Evolutionary conservation across 1,139 yeast species (phyloP).

Genomic region (Magnusiomyces fungicola): DNA sequence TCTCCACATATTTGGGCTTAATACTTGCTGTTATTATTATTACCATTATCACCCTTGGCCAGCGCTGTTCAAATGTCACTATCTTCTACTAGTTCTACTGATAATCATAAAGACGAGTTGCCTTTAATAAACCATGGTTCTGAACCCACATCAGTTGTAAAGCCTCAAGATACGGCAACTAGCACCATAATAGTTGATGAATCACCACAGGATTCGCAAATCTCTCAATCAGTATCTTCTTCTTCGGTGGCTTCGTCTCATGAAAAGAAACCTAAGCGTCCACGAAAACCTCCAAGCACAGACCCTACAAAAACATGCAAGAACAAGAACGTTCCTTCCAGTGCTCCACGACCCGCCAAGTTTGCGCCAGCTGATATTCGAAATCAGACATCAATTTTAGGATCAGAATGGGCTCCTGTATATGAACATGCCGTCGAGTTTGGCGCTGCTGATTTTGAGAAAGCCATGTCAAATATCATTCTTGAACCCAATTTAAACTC

Average conservation of each 20-base stretch:
- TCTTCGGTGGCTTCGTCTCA: too few relatives aligned
- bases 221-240: too few relatives aligned
- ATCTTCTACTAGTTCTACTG: too few relatives aligned
- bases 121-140: too few relatives aligned
- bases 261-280: not conserved
- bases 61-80: not conserved
- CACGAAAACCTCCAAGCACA: not conserved
- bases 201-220: too few relatives aligned
- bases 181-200: too few relatives aligned
- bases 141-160: too few relatives aligned
- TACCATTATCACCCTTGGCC: not conserved
- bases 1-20: too few relatives aligned
- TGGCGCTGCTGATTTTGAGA: conserved; percentile 46
- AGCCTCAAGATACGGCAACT: too few relatives aligned
- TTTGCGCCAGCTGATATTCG: conserved; percentile 24
- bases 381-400: conserved; percentile 43
- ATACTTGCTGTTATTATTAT: too few relatives aligned
- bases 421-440: conserved; percentile 30
- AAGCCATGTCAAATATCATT: conserved; percentile 75
- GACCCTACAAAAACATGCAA: not conserved
- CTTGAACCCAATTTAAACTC: conserved; percentile 88
- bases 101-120: too few relatives aligned
- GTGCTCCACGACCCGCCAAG: conserved; percentile 5
- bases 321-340: conserved; percentile 1
- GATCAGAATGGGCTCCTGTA: conserved; percentile 51